Evolutionary conservation across 148 eudicot genomes (phyloP), one percentile per base, ranked within the genome.

Genomic region (Rhododendron mucronatum): DNA sequence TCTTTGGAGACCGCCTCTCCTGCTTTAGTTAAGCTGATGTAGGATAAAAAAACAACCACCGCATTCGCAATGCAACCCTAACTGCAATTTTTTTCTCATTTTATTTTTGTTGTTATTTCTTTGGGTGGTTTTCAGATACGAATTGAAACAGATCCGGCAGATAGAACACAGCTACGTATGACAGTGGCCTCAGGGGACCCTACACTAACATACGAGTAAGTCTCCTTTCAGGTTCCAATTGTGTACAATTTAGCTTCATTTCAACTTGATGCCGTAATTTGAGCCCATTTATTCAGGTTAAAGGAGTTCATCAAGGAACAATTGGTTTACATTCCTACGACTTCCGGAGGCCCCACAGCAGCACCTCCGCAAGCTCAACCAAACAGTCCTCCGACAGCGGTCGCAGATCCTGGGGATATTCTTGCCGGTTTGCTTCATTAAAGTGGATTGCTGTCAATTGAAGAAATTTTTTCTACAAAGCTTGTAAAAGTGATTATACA

Each of bases 131-230:
- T 88, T 50, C 99, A 97, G 99, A 50, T 91, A 51, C 93, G 99
- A 93, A 90, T 97, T 89, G 99, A 97, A 95, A 97, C 99, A 50
- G 99, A 97, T 90, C 99, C 99, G 80, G 98, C 99, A 44, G 99
- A 97, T 88, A 95, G 96, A 93, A 93, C 96, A 78, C 99, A 97
- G 85, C 88, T 97, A 84, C 95, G 99, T 11, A 92, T 97, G 95
- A 97, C 99, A 65, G 90, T 94, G 80, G 99, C 95, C 79, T 94
- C 99, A 3, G 99, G 99, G 83, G 98, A 97, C 86, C 98, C 99
- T 26, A 81, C 89, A 8, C 89, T 97, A 55, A 97, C 98, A 74
- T 93, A 88, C 26, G 99, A 97, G 99, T 97, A 94, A 74, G 99
- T 88, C 33, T 81, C 75, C 28, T 67, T 35, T 26, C 41, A 59